Evolutionary conservation across 768 basidiomycete genomes (phyloP), one percentile per base, ranked within the genome.

Genomic region (Termitomyces sp.): DNA sequence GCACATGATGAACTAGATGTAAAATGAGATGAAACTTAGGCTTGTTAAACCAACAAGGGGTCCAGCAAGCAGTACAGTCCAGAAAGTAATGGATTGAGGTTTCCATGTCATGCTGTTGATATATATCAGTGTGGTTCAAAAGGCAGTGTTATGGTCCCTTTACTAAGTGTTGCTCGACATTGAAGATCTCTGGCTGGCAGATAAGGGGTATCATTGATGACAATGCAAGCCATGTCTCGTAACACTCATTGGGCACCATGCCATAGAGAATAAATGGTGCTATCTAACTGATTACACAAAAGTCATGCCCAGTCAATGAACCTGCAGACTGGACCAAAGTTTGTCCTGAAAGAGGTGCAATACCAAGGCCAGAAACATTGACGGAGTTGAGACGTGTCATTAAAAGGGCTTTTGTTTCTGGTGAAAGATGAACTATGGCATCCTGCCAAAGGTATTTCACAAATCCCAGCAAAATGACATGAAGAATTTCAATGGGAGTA

Each of bases 361-460:
- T n/a, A n/a, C n/a, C n/a, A n/a, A n/a, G n/a, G n/a, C n/a, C n/a
- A n/a, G n/a, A n/a, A n/a, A n/a, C 64, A 62, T 79, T 67, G n/a
- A 75, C 53, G 2, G 66, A 70, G 0, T 58, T 58, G 2, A 74
- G 68, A 5, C 61, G 53, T 0, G 46, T 16, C 6, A 60, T 64
- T 0, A 79, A 63, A 12, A 65, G 24, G 6, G 62, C 53, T 49
- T 74, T 74, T 33, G 68, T 46, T 0, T 55, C 40, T 20, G 68
- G 62, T 12, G 70, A 66, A 12, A 67, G 67, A 27, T 69, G 36
- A 18, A 62, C 62, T 22, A 64, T 59, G 0, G 67, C 64, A 64
- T 81, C 78, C 0, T 73, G 69, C 79, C 80, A 82, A 27, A 78
- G 70, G 56, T 82, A 82, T 46, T 82, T 81, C 49, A 81, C 69